Evolutionary conservation across 805 yeast genomes (phyloP).

Genomic region (Pichia paraexigua): DNA sequence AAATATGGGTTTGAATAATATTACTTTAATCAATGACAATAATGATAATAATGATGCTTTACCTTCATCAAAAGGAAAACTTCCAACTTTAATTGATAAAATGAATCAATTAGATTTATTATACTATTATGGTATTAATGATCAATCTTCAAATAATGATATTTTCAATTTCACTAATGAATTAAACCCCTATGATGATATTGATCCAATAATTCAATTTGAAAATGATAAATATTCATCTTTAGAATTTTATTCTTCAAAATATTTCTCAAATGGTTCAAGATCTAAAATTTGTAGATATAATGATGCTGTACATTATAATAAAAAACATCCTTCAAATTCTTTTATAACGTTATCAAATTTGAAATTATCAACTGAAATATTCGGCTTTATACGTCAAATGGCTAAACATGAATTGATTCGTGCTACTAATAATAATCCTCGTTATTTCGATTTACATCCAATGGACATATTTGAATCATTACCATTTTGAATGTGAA

Average conservation of each 20-base stretch:
- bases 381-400: constrained; percentile 22
- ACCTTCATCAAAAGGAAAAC: too few species aligned
- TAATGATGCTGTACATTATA: constrained; percentile 17
- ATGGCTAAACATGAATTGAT: constrained; percentile 19
- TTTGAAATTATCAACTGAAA: constrained; percentile 13
- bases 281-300: constrained; percentile 16
- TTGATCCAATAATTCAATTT: neutral
- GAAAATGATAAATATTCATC: neutral
- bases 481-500: neutral
- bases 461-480: constrained; percentile 5
- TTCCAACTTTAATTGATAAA: neutral
- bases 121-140: neutral
- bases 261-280: constrained; percentile 18
- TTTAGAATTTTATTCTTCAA: constrained; percentile 24
- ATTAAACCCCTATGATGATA: neutral
- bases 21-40: neutral
- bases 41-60: neutral
- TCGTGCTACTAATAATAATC: neutral
- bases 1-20: constrained; percentile 12
- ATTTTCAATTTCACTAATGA: neutral
- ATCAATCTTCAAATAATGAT: neutral
- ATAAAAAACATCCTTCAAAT: constrained; percentile 16
- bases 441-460: constrained; percentile 3
- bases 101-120: neutral
- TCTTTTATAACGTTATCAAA: constrained; percentile 16